Percentiles rank a stretch among this genome's conserved stretches.
Conservation (phyloP, 306 rosid genomes). For the Acacia acuminata region DNA sequence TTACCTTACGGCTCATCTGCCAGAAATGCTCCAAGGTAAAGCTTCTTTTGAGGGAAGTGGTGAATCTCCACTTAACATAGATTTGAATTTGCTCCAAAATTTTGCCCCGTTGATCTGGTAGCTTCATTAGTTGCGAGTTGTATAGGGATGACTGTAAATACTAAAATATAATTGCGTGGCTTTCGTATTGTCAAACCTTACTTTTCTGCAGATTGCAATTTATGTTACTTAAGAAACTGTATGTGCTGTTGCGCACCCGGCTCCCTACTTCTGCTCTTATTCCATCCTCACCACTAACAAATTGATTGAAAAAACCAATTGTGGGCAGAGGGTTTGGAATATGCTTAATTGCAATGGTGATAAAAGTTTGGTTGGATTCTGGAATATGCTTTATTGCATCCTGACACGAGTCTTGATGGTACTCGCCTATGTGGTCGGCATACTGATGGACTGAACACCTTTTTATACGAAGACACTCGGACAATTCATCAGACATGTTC, state of each 20-base stretch:
- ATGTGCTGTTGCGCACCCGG: not conserved
- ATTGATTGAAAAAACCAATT: not conserved
- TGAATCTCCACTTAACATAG: slow-evolving; percentile 27
- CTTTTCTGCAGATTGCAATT: slow-evolving; percentile 18
- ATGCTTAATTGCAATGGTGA: not conserved
- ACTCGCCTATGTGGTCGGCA: not conserved
- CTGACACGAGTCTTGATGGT: not conserved
- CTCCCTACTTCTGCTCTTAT: not conserved
- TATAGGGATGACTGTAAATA: slow-evolving; percentile 59
- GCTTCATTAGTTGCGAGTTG: slow-evolving; percentile 28
- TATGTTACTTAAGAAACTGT: not conserved
- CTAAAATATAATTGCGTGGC: slow-evolving; percentile 46
- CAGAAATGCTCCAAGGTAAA: slow-evolving; percentile 1
- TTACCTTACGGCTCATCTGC: slow-evolving; percentile 30
- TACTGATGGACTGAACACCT: not conserved
- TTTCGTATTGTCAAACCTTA: slow-evolving; percentile 26
- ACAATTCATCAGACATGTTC: not conserved
- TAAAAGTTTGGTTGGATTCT: not conserved
- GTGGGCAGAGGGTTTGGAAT: not conserved
- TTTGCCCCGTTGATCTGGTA: slow-evolving; percentile 28
- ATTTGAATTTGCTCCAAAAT: slow-evolving; percentile 19
- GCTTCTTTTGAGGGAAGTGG: slow-evolving; percentile 1
- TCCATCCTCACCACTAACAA: not conserved
- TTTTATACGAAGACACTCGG: not conserved
- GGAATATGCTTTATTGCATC: not conserved